A percentile compares a stretch with the other conserved stretches of the same genome.
Conservation (phyloP, 495 filamentous ascomycete genomes). For the Xylaria telfairii region DNA sequence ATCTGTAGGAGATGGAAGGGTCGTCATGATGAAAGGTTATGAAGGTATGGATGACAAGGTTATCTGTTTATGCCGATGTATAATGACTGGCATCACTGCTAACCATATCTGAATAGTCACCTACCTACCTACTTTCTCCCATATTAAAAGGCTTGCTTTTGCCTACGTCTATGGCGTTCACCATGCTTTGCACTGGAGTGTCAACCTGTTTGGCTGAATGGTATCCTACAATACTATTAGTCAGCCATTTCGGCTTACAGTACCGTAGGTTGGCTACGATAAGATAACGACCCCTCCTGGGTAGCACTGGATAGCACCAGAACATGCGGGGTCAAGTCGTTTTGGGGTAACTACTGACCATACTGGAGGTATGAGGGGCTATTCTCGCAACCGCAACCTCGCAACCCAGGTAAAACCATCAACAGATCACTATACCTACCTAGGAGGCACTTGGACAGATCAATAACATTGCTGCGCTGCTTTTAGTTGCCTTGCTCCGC, state of each 20-base stretch:
- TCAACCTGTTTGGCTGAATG: not conserved
- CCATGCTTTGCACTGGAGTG: not conserved
- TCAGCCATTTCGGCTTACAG: not conserved
- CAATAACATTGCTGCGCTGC: not conserved
- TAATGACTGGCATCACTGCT: not conserved
- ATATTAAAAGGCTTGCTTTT: not conserved
- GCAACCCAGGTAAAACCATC: no score
- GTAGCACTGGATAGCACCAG: not conserved
- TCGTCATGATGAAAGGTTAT: not conserved
- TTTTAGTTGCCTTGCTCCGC: constrained; percentile 1
- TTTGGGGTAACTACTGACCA: constrained; percentile 4
- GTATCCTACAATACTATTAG: not conserved
- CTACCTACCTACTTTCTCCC: not conserved
- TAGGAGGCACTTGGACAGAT: not conserved
- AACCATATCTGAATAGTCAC: not conserved
- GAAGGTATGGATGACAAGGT: not conserved
- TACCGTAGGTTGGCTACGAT: not conserved
- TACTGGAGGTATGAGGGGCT: no score
- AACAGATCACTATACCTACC: no score
- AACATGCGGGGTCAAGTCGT: constrained; percentile 7
- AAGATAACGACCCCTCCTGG: not conserved
- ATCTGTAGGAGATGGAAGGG: not conserved
- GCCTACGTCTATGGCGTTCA: not conserved
- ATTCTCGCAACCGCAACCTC: no score
- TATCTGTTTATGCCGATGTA: not conserved